A percentile compares a stretch with the other conserved stretches of the same genome.
These are phyloP conservation scores for Metarhizium humberi DNA, from an alignment of 2,329 filamentous ascomycete genomes.

Conservation along the genomic window DNA sequence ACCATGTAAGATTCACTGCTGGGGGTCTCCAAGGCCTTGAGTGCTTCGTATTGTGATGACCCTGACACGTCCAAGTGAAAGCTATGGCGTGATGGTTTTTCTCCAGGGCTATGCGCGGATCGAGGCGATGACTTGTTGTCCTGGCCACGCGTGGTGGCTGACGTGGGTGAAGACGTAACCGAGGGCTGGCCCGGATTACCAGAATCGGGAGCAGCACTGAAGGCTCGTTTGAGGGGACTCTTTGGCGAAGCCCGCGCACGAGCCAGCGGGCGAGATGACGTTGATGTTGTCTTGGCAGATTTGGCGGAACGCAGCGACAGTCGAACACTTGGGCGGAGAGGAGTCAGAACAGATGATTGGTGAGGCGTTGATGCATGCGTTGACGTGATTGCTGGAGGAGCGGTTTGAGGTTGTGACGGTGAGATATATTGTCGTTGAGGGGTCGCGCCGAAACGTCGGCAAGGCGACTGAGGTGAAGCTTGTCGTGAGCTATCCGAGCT, in stretches of 20 bases:
- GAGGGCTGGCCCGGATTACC: slow-evolving; percentile 52
- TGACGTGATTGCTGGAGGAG: slow-evolving; percentile 23
- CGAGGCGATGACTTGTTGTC: slow-evolving; percentile 31
- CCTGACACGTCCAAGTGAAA: slow-evolving; percentile 48
- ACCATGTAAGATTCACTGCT: slow-evolving; percentile 23
- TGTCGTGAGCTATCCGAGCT: slow-evolving; percentile 38
- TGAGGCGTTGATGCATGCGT: slow-evolving; percentile 20
- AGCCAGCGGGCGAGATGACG: slow-evolving; percentile 41
- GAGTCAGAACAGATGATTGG: slow-evolving; percentile 48
- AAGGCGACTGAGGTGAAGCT: slow-evolving; percentile 42
- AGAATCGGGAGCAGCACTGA: slow-evolving; percentile 61
- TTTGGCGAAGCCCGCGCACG: slow-evolving; percentile 64
- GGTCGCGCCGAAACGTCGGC: slow-evolving; percentile 30
- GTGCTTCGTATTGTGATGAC: slow-evolving; percentile 39
- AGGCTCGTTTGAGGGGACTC: slow-evolving; percentile 70
- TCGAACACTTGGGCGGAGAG: slow-evolving; percentile 57
- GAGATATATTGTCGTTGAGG: slow-evolving; percentile 24
- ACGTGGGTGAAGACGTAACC: slow-evolving; percentile 27
- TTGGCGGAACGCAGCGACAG: slow-evolving; percentile 56
- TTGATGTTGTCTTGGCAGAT: slow-evolving; percentile 44
- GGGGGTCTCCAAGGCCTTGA: slow-evolving; percentile 38
- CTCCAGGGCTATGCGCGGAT: slow-evolving; percentile 23
- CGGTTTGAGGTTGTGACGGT: slow-evolving; percentile 23
- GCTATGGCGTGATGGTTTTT: slow-evolving; percentile 44
- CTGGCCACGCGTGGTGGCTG: slow-evolving; percentile 30